Evolutionary conservation across 1,284 basidiomycete genomes (phyloP).

Genomic region (Microbotryomycetes sp.): DNA sequence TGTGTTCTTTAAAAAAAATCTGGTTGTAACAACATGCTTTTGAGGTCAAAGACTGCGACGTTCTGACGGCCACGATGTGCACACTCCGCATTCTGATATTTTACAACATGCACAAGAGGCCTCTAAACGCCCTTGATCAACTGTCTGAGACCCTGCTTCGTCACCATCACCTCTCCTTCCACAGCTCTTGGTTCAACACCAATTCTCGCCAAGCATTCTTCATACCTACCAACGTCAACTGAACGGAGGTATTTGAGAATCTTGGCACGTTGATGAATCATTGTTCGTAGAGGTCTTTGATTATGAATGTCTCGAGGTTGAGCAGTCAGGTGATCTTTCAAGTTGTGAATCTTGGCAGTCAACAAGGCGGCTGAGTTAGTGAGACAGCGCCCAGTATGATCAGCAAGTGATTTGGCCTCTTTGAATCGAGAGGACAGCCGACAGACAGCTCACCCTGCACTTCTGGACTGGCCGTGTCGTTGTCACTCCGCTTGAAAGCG

Average conservation of each 20-base stretch:
- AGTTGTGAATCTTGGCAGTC: constrained; percentile 75
- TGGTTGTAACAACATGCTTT: neutral
- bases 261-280: constrained; percentile 77
- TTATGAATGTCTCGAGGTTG: constrained; percentile 75
- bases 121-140: constrained; percentile 27
- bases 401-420: neutral
- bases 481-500: constrained; percentile 68
- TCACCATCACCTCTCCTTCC: constrained; percentile 66
- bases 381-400: constrained; percentile 5
- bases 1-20: neutral
- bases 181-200: constrained; percentile 73
- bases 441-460: constrained; percentile 69
- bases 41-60: no score
- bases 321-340: constrained; percentile 64
- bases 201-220: constrained; percentile 61
- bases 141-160: constrained; percentile 34
- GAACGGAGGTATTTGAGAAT: constrained; percentile 73
- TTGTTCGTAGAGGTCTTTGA: constrained; percentile 60
- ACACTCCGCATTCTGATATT: neutral
- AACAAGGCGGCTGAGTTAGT: constrained; percentile 72
- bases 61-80: neutral
- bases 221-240: constrained; percentile 63
- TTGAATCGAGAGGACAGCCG: no score
- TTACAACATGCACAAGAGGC: neutral
- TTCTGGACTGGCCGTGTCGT: constrained; percentile 72